phyloP scores from a whole-genome alignment of 2,329 filamentous ascomycete species.

The Cadophora sp. region DNA sequence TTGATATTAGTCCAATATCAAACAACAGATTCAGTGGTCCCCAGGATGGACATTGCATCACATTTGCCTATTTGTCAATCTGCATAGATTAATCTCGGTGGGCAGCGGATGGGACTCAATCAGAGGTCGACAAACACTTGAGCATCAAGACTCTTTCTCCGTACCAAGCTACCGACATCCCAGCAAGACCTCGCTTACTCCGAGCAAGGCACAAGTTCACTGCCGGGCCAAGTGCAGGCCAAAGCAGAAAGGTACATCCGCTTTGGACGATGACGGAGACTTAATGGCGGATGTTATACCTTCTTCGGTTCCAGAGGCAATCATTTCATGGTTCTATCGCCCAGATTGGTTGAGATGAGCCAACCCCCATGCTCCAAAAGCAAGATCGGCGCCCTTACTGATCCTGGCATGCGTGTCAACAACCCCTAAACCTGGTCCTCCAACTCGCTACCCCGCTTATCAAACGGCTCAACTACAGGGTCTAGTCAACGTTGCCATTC shows the following conservation, averaged over 20 bases:
- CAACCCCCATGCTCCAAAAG: conserved; percentile 4
- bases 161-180: neutral
- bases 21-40: neutral
- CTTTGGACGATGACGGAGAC: conserved; percentile 18
- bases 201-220: conserved; percentile 8
- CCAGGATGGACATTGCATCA: conserved; percentile 4
- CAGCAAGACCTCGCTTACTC: conserved; percentile 11
- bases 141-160: neutral
- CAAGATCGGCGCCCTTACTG: conserved; percentile 4
- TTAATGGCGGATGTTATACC: conserved; percentile 18
- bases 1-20: neutral
- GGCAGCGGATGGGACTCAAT: conserved; percentile 7
- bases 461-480: neutral
- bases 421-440: neutral
- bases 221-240: conserved; percentile 9
- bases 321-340: neutral
- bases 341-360: conserved; percentile 9
- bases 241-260: neutral
- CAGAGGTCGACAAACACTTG: neutral
- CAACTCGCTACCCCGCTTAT: conserved; percentile 16
- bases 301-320: conserved; percentile 14
- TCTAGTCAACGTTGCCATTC: conserved; percentile 5
- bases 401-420: conserved; percentile 22
- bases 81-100: conserved; percentile 4
- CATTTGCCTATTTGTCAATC: conserved; percentile 2